phyloP scores from a whole-genome alignment of 1,284 basidiomycete species.

The Boletellus deceptivus region DNA sequence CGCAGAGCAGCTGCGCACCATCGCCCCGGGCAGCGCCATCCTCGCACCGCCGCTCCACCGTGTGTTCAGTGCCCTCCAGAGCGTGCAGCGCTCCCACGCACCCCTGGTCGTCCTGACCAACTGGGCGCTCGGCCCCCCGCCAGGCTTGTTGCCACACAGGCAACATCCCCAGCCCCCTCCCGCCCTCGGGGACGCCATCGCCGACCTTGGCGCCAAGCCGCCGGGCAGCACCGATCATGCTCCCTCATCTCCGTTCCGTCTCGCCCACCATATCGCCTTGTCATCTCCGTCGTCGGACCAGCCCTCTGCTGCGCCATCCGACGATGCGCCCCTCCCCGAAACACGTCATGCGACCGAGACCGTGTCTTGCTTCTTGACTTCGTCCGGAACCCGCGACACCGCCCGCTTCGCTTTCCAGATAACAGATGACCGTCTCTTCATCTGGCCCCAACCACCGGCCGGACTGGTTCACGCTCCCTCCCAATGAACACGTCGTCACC shows the following conservation, averaged over 20 bases:
- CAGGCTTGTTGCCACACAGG: constrained; percentile 38
- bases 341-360: constrained; percentile 20
- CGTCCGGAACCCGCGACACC: constrained; percentile 21
- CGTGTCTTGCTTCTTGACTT: constrained; percentile 35
- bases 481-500: background rate
- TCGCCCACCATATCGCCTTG: constrained; percentile 50
- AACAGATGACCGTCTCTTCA: constrained; percentile 20
- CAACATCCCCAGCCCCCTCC: constrained; percentile 55
- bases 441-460: constrained; percentile 1
- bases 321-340: constrained; percentile 28
- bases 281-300: constrained; percentile 27
- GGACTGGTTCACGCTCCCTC: background rate
- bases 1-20: constrained; percentile 50
- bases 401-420: constrained; percentile 26
- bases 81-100: constrained; percentile 48
- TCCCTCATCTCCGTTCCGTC: constrained; percentile 24
- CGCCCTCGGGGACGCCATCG: constrained; percentile 15
- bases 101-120: constrained; percentile 60
- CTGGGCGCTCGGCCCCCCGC: constrained; percentile 53
- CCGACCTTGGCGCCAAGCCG: constrained; percentile 18
- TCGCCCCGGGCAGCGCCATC: constrained; percentile 13
- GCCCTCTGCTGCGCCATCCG: constrained; percentile 27
- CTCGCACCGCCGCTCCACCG: constrained; percentile 33
- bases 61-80: constrained; percentile 49
- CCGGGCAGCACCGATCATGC: constrained; percentile 8